These are phyloP conservation scores for Globisporangium radiosum DNA, from an alignment of 352 stramenopile species.

Conservation along the genomic window DNA sequence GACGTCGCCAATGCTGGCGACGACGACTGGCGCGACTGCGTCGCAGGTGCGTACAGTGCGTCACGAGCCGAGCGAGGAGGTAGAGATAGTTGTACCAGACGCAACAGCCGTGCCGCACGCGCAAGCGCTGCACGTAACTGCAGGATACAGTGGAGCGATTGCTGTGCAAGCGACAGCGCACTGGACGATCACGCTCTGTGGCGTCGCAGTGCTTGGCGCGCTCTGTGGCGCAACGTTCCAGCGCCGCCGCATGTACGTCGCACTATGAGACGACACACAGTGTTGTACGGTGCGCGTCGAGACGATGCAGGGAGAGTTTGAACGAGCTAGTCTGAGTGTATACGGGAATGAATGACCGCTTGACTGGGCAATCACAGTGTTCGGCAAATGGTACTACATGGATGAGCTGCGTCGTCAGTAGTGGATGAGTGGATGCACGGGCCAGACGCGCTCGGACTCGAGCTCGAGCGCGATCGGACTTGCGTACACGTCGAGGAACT, in stretches of 20 bases:
- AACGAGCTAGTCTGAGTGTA: too few relatives aligned
- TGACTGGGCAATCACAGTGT: too few relatives aligned
- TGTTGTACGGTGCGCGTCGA: background rate
- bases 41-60: constrained; percentile 1
- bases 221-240: constrained; percentile 12
- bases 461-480: constrained; percentile 39
- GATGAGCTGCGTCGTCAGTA: constrained; percentile 22
- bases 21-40: background rate
- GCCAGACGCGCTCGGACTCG: constrained; percentile 72
- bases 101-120: background rate
- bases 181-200: constrained; percentile 9
- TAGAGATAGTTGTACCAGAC: too few relatives aligned
- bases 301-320: background rate
- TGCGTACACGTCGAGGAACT: constrained; percentile 44
- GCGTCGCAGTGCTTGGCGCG: constrained; percentile 8
- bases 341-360: too few relatives aligned
- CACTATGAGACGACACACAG: constrained; percentile 4
- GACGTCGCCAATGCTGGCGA: background rate
- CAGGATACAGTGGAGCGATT: background rate
- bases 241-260: constrained; percentile 14
- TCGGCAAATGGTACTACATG: too few relatives aligned
- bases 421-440: constrained; percentile 57
- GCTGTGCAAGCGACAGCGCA: background rate
- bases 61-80: background rate
- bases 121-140: background rate